Conservation (phyloP, 331 rosid genomes). For the Ulmus americana region DNA sequence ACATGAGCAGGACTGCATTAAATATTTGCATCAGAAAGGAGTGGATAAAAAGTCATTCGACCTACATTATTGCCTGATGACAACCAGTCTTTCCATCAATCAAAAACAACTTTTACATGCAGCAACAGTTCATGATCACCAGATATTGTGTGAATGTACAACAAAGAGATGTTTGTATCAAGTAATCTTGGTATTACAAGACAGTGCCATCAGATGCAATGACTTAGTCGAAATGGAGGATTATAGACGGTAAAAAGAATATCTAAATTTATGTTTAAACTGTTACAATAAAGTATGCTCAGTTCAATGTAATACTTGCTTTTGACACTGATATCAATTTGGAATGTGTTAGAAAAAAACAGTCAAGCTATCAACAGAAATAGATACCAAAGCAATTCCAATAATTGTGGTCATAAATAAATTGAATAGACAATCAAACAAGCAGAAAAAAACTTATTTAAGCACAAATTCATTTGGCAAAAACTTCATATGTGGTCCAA, state of each 20-base stretch:
- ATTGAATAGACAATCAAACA: too few relatives aligned
- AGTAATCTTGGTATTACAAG: not conserved
- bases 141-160: not conserved
- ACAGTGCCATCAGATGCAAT: not conserved
- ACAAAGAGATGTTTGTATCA: not conserved
- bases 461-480: too few relatives aligned
- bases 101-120: not conserved
- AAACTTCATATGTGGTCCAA: too few relatives aligned
- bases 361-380: not conserved
- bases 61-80: not conserved
- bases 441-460: too few relatives aligned
- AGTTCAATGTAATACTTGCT: not conserved
- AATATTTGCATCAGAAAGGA: constrained; percentile 29
- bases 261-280: not conserved
- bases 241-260: not conserved
- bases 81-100: not conserved
- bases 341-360: not conserved
- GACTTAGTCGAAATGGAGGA: not conserved
- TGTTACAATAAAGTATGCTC: not conserved
- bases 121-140: too few relatives aligned
- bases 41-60: constrained; percentile 4
- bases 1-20: constrained; percentile 93
- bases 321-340: not conserved
- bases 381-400: not conserved
- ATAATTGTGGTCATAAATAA: too few relatives aligned